phyloP scores from a whole-genome alignment of 768 basidiomycete species.

The Agaricus subrufescens region DNA sequence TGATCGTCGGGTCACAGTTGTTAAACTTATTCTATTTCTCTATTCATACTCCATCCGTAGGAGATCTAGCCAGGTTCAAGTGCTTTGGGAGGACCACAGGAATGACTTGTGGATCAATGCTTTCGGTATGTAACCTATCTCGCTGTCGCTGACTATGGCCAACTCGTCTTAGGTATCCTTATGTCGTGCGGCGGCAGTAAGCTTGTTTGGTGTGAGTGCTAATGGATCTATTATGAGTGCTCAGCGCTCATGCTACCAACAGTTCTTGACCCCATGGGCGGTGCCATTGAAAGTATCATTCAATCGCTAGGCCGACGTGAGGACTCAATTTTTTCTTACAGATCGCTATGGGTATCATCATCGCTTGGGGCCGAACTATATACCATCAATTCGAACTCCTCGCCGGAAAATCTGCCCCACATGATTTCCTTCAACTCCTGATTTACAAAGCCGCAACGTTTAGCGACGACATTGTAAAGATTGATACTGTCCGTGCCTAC shows the following conservation, averaged over 20 bases:
- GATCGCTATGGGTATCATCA: slow-evolving; percentile 78
- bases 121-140: slow-evolving; percentile 47
- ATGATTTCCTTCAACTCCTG: slow-evolving; percentile 85
- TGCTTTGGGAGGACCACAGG: slow-evolving; percentile 97
- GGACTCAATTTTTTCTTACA: slow-evolving; percentile 20
- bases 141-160: background rate
- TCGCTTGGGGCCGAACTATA: slow-evolving; percentile 72
- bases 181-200: slow-evolving; percentile 84
- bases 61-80: slow-evolving; percentile 84
- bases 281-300: slow-evolving; percentile 52
- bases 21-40: slow-evolving; percentile 83
- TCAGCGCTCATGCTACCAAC: background rate
- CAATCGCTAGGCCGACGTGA: background rate
- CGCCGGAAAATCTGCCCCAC: slow-evolving; percentile 89
- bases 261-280: slow-evolving; percentile 79
- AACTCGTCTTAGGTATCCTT: slow-evolving; percentile 52
- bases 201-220: slow-evolving; percentile 70
- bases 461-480: slow-evolving; percentile 74
- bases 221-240: slow-evolving; percentile 2
- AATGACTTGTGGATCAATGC: slow-evolving; percentile 88
- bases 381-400: slow-evolving; percentile 80
- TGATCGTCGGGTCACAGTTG: slow-evolving; percentile 36
- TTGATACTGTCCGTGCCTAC: slow-evolving; percentile 93
- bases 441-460: slow-evolving; percentile 94
- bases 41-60: slow-evolving; percentile 79